These are phyloP conservation scores for Ceratocystis ficicola DNA, from an alignment of 2,329 filamentous ascomycete genomes.

Conservation along the genomic window DNA sequence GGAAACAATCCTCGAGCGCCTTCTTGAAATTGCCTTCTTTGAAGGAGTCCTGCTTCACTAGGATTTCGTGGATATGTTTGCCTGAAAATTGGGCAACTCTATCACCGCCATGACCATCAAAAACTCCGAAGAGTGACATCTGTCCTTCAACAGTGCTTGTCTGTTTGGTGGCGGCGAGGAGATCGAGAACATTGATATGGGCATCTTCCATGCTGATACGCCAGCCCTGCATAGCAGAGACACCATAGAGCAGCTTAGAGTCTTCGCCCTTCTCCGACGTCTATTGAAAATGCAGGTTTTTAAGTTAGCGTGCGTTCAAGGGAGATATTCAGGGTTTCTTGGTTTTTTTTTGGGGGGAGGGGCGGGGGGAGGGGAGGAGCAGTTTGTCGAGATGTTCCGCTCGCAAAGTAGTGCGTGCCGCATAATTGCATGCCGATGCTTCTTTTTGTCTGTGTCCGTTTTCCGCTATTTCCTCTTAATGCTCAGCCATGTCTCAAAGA, in stretches of 20 bases:
- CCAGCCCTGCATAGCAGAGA: conserved; percentile 99
- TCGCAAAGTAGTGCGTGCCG: neutral
- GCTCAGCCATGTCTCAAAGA: conserved; percentile 5
- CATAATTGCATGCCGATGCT: neutral
- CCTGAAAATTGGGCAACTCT: conserved; percentile 91
- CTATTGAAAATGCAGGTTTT: conserved; percentile 37
- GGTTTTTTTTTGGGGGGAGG: no score
- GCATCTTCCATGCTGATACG: conserved; percentile 99
- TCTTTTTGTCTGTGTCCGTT: neutral
- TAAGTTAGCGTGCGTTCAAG: conserved; percentile 5
- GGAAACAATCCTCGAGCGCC: conserved; percentile 90
- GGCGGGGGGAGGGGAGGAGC: no score
- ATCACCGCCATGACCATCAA: conserved; percentile 93
- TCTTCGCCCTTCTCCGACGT: conserved; percentile 81
- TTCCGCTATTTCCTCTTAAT: neutral
- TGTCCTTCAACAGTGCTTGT: conserved; percentile 56
- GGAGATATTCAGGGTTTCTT: neutral
- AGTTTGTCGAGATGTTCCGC: no score
- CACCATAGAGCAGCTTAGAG: conserved; percentile 82
- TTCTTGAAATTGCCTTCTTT: conserved; percentile 85
- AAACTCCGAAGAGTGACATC: conserved; percentile 94
- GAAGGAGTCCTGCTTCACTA: conserved; percentile 90
- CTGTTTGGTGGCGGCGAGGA: conserved; percentile 35
- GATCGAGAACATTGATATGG: conserved; percentile 78
- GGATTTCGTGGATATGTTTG: conserved; percentile 84